phyloP scores from a whole-genome alignment of 2,329 filamentous ascomycete genomes.

The Penicillium sp. region DNA sequence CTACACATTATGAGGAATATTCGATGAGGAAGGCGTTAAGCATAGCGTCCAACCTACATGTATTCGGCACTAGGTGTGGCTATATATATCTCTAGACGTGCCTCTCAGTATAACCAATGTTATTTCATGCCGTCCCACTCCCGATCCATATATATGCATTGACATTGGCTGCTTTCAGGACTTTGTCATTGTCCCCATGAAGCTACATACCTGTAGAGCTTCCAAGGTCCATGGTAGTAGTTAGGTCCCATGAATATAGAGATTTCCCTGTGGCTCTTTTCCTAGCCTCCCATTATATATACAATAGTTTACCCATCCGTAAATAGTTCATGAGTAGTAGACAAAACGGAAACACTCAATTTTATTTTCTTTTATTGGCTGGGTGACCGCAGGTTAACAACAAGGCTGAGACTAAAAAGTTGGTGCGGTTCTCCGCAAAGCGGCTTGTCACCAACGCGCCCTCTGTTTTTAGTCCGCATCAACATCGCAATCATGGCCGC shows the following conservation, averaged over 20 bases:
- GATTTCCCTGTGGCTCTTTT: too few species aligned
- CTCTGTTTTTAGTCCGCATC: conserved; percentile 3
- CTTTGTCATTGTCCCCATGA: too few species aligned
- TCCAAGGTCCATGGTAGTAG: too few species aligned
- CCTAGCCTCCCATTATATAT: too few species aligned
- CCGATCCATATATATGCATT: not conserved
- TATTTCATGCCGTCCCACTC: not conserved
- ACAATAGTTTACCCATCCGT: not conserved
- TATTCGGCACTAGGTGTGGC: not conserved
- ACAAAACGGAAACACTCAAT: not conserved
- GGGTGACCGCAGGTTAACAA: not conserved
- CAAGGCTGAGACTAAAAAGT: not conserved
- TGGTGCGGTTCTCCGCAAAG: conserved; percentile 10
- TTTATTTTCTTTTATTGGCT: not conserved
- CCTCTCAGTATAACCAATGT: not conserved
- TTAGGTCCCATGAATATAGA: too few species aligned
- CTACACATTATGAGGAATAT: not conserved
- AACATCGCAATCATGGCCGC: conserved; percentile 28
- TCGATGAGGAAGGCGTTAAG: not conserved
- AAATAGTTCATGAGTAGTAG: not conserved
- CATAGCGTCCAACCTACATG: too few species aligned
- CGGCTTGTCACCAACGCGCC: conserved; percentile 3
- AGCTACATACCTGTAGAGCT: too few species aligned
- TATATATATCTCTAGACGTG: not conserved
- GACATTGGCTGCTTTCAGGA: too few species aligned